These are phyloP conservation scores for Panaeolus papilionaceus DNA, from an alignment of 768 basidiomycete genomes.

Conservation along the genomic window DNA sequence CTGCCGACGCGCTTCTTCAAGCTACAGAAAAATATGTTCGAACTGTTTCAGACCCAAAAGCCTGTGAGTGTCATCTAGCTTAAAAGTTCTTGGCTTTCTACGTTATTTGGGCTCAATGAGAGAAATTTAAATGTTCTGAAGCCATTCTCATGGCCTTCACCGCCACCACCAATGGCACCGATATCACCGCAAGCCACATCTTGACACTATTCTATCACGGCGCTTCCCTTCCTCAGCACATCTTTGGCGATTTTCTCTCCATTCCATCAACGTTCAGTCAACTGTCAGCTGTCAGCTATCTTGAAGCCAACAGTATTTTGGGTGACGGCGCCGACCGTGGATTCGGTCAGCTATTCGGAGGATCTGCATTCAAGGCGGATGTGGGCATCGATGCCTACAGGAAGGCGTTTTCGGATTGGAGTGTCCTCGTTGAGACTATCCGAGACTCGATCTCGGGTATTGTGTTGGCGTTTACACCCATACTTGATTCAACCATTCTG, in stretches of 20 bases:
- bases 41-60: constrained; percentile 43
- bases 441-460: constrained; percentile 31
- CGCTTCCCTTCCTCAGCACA: constrained; percentile 35
- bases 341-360: constrained; percentile 43
- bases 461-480: constrained; percentile 45
- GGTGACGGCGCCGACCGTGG: constrained; percentile 37
- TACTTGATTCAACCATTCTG: constrained; percentile 40
- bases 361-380: constrained; percentile 38
- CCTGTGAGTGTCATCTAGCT: constrained; percentile 35
- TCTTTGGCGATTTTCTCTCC: constrained; percentile 47
- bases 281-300: constrained; percentile 41
- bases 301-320: constrained; percentile 39
- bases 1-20: constrained; percentile 42
- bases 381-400: constrained; percentile 36
- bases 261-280: constrained; percentile 37
- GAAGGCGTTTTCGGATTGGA: constrained; percentile 40
- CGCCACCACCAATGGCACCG: constrained; percentile 30
- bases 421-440: constrained; percentile 33
- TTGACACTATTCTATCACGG: constrained; percentile 45
- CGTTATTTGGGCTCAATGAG: constrained; percentile 13
- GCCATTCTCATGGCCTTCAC: constrained; percentile 34
- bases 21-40: constrained; percentile 43
- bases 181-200: constrained; percentile 32
- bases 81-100: constrained; percentile 14
- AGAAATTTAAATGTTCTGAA: constrained; percentile 18